Base-by-base conservation (phyloP, 2,329 filamentous ascomycete species). In the Cercospora brassicicola region DNA sequence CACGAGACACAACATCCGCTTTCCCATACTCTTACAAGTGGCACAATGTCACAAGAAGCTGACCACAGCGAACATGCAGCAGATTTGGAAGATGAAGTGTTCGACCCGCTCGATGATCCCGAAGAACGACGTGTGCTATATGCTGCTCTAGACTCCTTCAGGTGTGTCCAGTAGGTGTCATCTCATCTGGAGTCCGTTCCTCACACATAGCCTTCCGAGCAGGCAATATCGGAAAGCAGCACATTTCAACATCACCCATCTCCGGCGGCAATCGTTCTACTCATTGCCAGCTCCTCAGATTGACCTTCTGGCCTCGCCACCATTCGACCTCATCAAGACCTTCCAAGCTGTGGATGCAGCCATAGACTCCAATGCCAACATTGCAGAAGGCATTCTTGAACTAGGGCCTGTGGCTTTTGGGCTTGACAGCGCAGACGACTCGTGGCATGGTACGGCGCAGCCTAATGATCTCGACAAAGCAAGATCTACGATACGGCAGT, bases 191-290 rank as follows among this genome's bases (percentile, higher is more conserved):
- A 69, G 30, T 67, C 67, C 42, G 15, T 36, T 65, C 57, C 45
- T 62, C 20, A 36, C 30, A 31, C 30, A 7, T 28, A 4, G 3
- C 30, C 23, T n/a, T 10, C 13, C 11, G 11, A 31, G 8, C 69
- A 79, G 78, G 53, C 77, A 79, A 63, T 97, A 97, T 79, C 90
- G 91, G 71, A 91, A 90, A 75, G 87, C 89, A 26, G 91, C 94
- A 4, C 94, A 98, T 79, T 91, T 91, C 82, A 96, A 96, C 79
- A 90, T 91, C 71, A 98, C 94, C 4, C 94, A 98, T 79, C 86
- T 94, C 18, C 90, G 95, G 23, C 89, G 96, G 30, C 93, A 95
- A 79, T 91, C 93, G 13, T 97, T 99, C 81, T 99, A 98, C 79
- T 91, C 93, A 8, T 85, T 99, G 5, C 93, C 94, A 1, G 88